phyloP scores from a whole-genome alignment of 2,329 filamentous ascomycete genomes.

The Zymoseptoria tritici region DNA sequence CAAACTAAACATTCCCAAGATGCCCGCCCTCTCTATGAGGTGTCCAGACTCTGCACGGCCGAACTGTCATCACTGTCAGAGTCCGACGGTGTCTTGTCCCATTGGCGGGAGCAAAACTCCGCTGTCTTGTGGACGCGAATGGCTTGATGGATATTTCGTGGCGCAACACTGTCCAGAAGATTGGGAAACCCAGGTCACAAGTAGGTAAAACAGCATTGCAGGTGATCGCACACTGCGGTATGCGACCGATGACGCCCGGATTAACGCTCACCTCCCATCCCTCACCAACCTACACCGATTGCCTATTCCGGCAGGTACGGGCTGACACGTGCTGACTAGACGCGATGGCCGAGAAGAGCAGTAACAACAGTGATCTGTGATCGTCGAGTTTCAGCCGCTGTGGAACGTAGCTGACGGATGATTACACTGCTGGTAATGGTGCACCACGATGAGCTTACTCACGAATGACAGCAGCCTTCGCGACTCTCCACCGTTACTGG shows the following conservation, averaged over 20 bases:
- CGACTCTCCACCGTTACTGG: not conserved
- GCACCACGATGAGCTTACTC: not conserved
- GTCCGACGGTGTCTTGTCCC: no score
- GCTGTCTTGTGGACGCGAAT: not conserved
- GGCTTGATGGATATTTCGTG: not conserved
- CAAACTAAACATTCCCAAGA: not conserved
- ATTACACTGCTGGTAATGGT: not conserved
- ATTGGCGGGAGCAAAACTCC: not conserved
- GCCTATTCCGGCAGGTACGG: no score
- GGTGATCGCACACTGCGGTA: not conserved
- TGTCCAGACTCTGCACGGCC: no score
- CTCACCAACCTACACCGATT: no score
- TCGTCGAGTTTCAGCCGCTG: not conserved
- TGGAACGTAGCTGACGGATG: not conserved
- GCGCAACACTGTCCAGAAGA: not conserved
- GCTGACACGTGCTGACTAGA: no score
- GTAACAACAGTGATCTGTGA: not conserved
- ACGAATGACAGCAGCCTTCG: not conserved
- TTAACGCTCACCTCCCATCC: no score
- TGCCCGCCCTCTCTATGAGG: no score
- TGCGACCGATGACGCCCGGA: no score
- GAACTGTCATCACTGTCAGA: no score
- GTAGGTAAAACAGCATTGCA: not conserved
- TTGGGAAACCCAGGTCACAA: not conserved
- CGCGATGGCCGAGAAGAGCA: no score